Base-by-base conservation (phyloP, 352 stramenopile species). In the Pythium angustatum region DNA sequence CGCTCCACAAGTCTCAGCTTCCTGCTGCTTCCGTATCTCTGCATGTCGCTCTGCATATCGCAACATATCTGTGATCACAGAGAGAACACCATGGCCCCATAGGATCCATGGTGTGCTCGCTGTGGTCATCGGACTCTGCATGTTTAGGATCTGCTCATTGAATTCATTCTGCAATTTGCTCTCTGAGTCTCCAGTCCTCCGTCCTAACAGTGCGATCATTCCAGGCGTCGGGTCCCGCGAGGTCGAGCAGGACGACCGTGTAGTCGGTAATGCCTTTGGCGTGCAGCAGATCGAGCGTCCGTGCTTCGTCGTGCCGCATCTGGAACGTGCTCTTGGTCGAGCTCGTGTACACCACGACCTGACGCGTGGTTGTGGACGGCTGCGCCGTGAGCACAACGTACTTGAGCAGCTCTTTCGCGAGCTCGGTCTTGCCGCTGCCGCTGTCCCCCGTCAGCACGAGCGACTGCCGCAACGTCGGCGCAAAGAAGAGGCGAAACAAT, bases 281-380 rank as follows among this genome's bases (percentile, higher is more conserved):
- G 43, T 85, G 80, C n/a, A 93, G 62, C 11, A 93, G 52, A n/a
- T 81, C 81, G n/a, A 91, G 81, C 11, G 82, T 89, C 26, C 81
- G 68, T 12, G 79, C 66, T 51, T 93, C 84, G 31, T 93, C 84
- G 17, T 77, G 83, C n/a, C 84, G 78, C 84, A 93, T 93, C 56
- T 90, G 82, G 26, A 88, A 75, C 3, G 84, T 93, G 60, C 84
- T 93, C 69, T 91, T 93, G 21, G 84, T 93, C 0, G 84, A 93
- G 54, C 84, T 93, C 11, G 82, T 93, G 36, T 87, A 93, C 14
- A 93, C 50, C 48, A 88, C 76, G 19, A 93, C 68, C 48, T 73
- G 79, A 12, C 21, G 19, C 0, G 1, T 30, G 15, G 33, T 26
- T 2, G 19, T 9, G 31, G 76, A 66, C 21, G 82, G 77, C 34